phyloP scores from a whole-genome alignment of 345 rosid species.

The Lenwebbia sp. region DNA sequence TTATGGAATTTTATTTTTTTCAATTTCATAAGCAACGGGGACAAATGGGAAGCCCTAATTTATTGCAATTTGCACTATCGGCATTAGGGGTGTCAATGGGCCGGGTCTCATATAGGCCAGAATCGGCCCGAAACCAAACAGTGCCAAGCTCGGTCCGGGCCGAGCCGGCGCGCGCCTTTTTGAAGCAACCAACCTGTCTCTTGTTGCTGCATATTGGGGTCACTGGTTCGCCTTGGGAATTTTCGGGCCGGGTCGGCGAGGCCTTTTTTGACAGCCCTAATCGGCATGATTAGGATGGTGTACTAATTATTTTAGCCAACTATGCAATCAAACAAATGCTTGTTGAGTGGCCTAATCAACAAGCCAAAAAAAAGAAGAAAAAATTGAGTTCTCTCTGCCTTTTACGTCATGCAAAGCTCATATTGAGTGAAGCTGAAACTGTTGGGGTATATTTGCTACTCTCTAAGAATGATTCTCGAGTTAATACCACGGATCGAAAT shows the following conservation, averaged over 20 bases:
- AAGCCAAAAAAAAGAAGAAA: background rate
- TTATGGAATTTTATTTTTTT: too few relatives aligned
- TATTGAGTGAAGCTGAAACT: background rate
- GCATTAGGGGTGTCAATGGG: background rate
- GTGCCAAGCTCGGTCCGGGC: too few relatives aligned
- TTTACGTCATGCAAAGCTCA: background rate
- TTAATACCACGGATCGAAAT: rapidly evolving
- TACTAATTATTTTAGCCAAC: background rate
- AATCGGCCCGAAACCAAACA: too few relatives aligned
- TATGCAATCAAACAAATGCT: background rate
- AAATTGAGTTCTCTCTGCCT: background rate
- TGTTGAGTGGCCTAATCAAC: background rate
- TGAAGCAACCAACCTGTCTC: too few relatives aligned
- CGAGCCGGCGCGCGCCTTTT: too few relatives aligned
- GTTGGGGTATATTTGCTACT: background rate
- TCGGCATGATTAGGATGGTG: background rate
- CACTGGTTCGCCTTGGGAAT: too few relatives aligned
- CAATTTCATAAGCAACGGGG: background rate
- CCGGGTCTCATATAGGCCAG: too few relatives aligned
- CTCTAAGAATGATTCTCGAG: rapidly evolving
- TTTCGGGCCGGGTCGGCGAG: too few relatives aligned
- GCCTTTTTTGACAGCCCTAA: too few relatives aligned
- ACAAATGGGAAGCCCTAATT: background rate
- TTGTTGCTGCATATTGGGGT: too few relatives aligned
- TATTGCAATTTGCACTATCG: background rate